Evolutionary conservation across 345 rosid genomes (phyloP).

Genomic region (Moricandia arvensis): DNA sequence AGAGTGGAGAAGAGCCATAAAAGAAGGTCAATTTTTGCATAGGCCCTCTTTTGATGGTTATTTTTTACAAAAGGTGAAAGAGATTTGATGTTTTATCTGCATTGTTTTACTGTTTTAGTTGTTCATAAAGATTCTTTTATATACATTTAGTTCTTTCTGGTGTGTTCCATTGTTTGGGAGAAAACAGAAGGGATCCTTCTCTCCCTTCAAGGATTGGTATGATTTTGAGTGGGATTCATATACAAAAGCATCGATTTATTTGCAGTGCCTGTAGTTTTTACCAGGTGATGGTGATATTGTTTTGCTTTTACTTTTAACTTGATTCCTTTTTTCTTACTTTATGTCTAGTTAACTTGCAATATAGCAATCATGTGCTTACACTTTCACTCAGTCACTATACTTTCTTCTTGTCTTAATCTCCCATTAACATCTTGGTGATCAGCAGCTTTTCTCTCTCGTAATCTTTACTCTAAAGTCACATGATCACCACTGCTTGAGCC

Average conservation of each 20-base stretch:
- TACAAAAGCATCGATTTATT: constrained; percentile 32
- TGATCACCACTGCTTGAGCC: constrained; percentile 1
- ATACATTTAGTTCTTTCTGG: constrained; percentile 2
- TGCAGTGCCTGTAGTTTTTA: too few relatives aligned
- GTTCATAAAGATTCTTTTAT: constrained; percentile 21
- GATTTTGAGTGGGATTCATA: constrained; percentile 32
- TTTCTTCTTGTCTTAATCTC: too few relatives aligned
- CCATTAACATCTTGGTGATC: too few relatives aligned
- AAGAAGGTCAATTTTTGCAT: constrained; percentile 46
- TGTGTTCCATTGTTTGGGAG: constrained; percentile 36
- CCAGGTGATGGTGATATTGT: background rate
- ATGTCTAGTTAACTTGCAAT: background rate
- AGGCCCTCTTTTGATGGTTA: constrained; percentile 39
- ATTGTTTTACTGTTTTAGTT: constrained; percentile 20
- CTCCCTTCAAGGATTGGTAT: constrained; percentile 29
- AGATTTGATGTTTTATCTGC: constrained; percentile 29
- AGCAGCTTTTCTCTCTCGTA: too few relatives aligned
- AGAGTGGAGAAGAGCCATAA: constrained; percentile 20
- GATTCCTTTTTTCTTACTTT: background rate
- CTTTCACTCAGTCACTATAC: background rate
- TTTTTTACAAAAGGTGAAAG: constrained; percentile 18
- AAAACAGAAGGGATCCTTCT: constrained; percentile 20
- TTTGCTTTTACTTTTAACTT: background rate
- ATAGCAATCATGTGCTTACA: background rate
- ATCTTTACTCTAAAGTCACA: background rate